Percentiles rank a stretch among this genome's conserved stretches.
Evolutionary conservation across 129 eudicot species (phyloP).

Genomic region (Kitagawia praeruptora): DNA sequence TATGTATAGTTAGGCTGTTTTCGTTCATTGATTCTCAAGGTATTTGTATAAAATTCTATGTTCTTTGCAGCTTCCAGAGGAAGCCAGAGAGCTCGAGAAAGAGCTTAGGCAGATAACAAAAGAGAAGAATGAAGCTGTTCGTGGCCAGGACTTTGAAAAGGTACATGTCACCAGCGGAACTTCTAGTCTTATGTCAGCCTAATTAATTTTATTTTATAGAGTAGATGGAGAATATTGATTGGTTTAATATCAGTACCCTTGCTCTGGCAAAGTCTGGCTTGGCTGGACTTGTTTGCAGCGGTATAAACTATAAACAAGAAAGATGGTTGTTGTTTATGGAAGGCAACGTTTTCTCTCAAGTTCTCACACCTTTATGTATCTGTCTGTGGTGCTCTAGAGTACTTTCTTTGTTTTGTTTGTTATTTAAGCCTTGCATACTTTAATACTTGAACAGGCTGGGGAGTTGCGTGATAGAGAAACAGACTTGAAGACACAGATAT

Average conservation of each 20-base stretch:
- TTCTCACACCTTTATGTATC: not conserved
- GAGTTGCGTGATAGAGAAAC: constrained; percentile 84
- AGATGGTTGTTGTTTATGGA: not conserved
- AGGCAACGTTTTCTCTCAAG: not conserved
- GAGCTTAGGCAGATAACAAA: constrained; percentile 81
- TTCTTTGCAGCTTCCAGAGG: constrained; percentile 71
- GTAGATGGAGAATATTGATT: not conserved
- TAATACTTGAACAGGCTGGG: constrained; percentile 50
- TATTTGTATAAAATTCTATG: constrained; percentile 1
- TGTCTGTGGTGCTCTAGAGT: not conserved
- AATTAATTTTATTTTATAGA: not conserved
- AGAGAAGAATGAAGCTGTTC: constrained; percentile 89
- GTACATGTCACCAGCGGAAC: constrained; percentile 14
- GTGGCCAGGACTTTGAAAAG: constrained; percentile 90
- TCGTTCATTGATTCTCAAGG: not conserved
- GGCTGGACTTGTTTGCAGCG: not conserved
- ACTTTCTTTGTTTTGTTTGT: not conserved
- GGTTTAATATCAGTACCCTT: not conserved
- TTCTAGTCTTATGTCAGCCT: not conserved
- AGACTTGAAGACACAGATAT: constrained; percentile 77
- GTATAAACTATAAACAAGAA: not conserved
- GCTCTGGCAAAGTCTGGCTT: not conserved
- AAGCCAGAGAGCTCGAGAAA: constrained; percentile 92
- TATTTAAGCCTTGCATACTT: not conserved
- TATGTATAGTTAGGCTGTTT: constrained; percentile 5